Percentiles rank a stretch among this genome's conserved stretches.
These are phyloP conservation scores for Tetrahymena thermophila DNA, from an alignment of 73 alveolate genomes.

Conservation along the genomic window DNA sequence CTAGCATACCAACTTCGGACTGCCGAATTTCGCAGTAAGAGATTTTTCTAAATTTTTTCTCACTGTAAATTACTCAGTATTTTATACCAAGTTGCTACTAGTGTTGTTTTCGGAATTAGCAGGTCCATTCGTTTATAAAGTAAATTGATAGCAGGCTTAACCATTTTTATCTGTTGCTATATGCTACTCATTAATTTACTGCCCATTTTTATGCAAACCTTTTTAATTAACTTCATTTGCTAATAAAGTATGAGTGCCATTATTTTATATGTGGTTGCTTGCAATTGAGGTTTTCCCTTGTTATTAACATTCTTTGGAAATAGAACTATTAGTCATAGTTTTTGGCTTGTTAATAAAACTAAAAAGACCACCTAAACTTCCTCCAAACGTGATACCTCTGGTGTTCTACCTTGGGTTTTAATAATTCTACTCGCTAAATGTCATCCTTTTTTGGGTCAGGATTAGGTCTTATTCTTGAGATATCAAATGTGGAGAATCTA, in stretches of 20 bases:
- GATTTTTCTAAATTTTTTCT: background rate
- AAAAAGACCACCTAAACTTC: background rate
- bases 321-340: background rate
- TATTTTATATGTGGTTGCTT: background rate
- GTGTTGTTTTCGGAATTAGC: background rate
- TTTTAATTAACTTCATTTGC: background rate
- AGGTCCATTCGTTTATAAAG: background rate
- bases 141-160: background rate
- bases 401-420: background rate
- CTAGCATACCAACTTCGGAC: background rate
- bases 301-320: background rate
- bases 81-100: no score
- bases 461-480: background rate
- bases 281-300: no score
- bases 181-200: background rate
- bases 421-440: background rate
- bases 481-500: background rate
- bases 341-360: background rate
- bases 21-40: background rate
- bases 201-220: background rate
- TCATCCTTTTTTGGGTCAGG: background rate
- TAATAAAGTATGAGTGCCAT: background rate
- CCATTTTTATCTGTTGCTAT: background rate
- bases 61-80: background rate
- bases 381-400: background rate